Evolutionary conservation across 208 protist species (phyloP).

Genomic region (Leishmania major): DNA sequence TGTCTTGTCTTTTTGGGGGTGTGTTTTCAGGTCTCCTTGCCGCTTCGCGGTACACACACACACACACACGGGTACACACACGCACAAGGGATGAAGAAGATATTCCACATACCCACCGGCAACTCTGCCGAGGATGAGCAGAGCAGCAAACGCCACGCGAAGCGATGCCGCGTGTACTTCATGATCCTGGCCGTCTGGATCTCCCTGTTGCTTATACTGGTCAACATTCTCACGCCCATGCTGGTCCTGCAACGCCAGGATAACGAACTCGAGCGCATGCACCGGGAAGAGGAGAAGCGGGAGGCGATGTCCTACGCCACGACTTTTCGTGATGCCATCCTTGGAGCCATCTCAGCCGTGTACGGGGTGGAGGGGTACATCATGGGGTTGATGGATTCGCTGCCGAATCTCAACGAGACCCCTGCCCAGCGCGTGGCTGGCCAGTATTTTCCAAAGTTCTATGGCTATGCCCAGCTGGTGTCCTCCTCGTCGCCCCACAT

Average conservation of each 20-base stretch:
- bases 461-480: constrained; percentile 23
- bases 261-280: constrained; percentile 6
- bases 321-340: constrained; percentile 37
- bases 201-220: constrained; percentile 37
- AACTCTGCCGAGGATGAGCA: constrained; percentile 29
- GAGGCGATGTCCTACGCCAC: constrained; percentile 29
- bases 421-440: constrained; percentile 31
- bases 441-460: constrained; percentile 20
- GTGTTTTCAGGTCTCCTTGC: no score
- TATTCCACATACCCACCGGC: constrained; percentile 20
- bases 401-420: constrained; percentile 40
- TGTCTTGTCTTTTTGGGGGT: no score
- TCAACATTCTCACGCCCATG: constrained; percentile 39
- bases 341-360: constrained; percentile 46
- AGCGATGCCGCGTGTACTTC: constrained; percentile 31
- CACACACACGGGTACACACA: not conserved
- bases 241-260: constrained; percentile 34
- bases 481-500: constrained; percentile 20
- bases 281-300: constrained; percentile 6
- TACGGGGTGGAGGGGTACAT: constrained; percentile 58
- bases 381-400: constrained; percentile 37
- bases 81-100: constrained; percentile 15
- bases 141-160: constrained; percentile 28
- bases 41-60: no score
- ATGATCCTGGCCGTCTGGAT: constrained; percentile 31